A percentile compares a stretch with the other conserved stretches of the same genome.
These are phyloP conservation scores for Neonectria ditissima DNA, from an alignment of 2,329 filamentous ascomycete genomes.

Conservation along the genomic window DNA sequence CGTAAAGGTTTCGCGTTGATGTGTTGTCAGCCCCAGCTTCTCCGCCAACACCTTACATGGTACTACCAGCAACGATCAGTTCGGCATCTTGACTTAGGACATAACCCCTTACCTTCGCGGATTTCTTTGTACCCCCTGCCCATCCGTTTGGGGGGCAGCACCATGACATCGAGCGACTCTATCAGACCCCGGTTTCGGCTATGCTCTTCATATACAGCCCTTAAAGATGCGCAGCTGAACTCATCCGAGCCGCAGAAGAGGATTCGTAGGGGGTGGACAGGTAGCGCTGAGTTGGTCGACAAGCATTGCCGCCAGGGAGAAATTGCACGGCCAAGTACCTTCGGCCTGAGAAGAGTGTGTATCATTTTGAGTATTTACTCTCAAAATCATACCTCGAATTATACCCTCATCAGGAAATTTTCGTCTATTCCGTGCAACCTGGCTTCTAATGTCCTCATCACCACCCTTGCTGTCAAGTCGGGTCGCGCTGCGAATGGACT, in stretches of 20 bases:
- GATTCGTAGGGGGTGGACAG: slow-evolving; percentile 76
- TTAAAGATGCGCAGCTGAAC: slow-evolving; percentile 85
- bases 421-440: not conserved
- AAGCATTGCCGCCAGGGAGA: slow-evolving; percentile 30
- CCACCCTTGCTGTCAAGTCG: not conserved
- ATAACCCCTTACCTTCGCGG: slow-evolving; percentile 67
- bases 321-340: slow-evolving; percentile 18
- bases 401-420: not conserved
- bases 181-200: slow-evolving; percentile 65
- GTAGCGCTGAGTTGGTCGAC: slow-evolving; percentile 31
- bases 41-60: slow-evolving; percentile 77
- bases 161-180: slow-evolving; percentile 85
- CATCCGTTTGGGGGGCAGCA: slow-evolving; percentile 80
- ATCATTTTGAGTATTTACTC: slow-evolving; percentile 33
- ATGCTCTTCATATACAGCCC: slow-evolving; percentile 74
- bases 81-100: not conserved
- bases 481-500: not conserved
- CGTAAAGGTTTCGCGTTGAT: slow-evolving; percentile 85
- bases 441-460: not conserved
- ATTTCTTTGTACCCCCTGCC: slow-evolving; percentile 79
- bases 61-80: slow-evolving; percentile 60
- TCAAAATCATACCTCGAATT: not conserved
- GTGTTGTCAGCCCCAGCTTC: slow-evolving; percentile 72
- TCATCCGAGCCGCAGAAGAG: slow-evolving; percentile 95
- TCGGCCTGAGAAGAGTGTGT: slow-evolving; percentile 21